Conservation (phyloP, 495 filamentous ascomycete species). For the Neurospora sp. region DNA sequence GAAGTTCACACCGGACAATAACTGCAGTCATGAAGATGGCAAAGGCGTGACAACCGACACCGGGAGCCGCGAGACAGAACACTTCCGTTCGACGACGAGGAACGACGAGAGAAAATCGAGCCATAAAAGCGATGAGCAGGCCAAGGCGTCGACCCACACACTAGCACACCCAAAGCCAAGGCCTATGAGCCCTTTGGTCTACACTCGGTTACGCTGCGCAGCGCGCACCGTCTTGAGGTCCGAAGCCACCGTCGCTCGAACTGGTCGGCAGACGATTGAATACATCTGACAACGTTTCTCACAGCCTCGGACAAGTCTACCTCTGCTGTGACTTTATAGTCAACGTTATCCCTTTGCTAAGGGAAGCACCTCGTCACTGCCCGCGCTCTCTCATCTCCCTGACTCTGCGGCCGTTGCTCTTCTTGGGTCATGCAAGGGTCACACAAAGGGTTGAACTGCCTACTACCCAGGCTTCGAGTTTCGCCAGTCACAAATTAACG, state of each 20-base stretch:
- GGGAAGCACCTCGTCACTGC: background rate
- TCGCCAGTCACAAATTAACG: background rate
- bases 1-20: background rate
- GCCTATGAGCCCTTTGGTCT: too few relatives aligned
- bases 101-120: background rate
- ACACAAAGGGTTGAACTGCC: background rate
- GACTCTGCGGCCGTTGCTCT: background rate
- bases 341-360: background rate
- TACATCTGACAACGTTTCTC: too few relatives aligned
- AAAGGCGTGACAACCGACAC: background rate
- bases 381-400: background rate
- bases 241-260: too few relatives aligned
- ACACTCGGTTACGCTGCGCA: too few relatives aligned
- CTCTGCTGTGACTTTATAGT: too few relatives aligned
- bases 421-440: background rate
- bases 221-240: too few relatives aligned
- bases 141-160: background rate
- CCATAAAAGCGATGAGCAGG: background rate
- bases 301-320: background rate
- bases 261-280: too few relatives aligned
- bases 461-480: background rate
- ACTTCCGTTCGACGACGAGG: background rate
- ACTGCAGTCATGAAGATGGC: accelerated
- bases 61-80: background rate
- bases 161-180: background rate